A percentile compares a stretch with the other conserved stretches of the same genome.
phyloP scores from a whole-genome alignment of 108 stramenopile genomes.

The Fistulifera pelliculosa region DNA sequence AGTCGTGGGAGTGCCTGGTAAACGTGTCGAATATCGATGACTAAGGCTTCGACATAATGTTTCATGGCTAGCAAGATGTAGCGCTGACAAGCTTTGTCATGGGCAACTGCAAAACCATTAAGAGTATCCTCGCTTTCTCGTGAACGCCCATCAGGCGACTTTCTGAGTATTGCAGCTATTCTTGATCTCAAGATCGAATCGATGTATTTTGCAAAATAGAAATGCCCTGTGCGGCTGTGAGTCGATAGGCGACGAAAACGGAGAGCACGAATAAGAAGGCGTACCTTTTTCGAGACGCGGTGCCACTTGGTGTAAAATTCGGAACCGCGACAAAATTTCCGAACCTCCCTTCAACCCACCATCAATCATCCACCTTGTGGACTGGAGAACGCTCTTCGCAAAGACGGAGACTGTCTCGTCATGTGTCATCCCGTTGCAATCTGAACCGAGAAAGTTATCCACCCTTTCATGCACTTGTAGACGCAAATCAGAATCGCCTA shows the following conservation, averaged over 20 bases:
- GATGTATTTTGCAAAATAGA: constrained; percentile 68
- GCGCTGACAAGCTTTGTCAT: constrained; percentile 53
- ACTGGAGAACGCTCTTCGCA: constrained; percentile 47
- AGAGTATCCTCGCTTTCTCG: constrained; percentile 34
- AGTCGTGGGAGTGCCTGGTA: constrained; percentile 82
- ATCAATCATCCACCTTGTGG: constrained; percentile 74
- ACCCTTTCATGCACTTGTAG: constrained; percentile 12
- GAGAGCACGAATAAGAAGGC: constrained; percentile 2
- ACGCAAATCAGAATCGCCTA: background rate
- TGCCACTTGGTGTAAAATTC: constrained; percentile 41
- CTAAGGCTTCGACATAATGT: constrained; percentile 60
- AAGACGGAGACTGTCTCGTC: constrained; percentile 14
- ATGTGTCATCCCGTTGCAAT: constrained; percentile 13
- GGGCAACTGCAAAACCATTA: constrained; percentile 24
- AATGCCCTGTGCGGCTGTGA: constrained; percentile 34
- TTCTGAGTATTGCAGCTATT: constrained; percentile 25
- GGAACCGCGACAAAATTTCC: constrained; percentile 61
- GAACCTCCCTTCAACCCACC: constrained; percentile 54
- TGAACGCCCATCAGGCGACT: constrained; percentile 13
- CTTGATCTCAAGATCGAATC: constrained; percentile 52
- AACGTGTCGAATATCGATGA: constrained; percentile 65
- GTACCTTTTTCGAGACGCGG: constrained; percentile 83
- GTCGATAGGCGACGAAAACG: background rate
- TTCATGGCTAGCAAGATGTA: constrained; percentile 57
- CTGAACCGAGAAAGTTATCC: constrained; percentile 18